phyloP scores from a whole-genome alignment of 306 rosid genomes.

The Citrullus mucosospermus region DNA sequence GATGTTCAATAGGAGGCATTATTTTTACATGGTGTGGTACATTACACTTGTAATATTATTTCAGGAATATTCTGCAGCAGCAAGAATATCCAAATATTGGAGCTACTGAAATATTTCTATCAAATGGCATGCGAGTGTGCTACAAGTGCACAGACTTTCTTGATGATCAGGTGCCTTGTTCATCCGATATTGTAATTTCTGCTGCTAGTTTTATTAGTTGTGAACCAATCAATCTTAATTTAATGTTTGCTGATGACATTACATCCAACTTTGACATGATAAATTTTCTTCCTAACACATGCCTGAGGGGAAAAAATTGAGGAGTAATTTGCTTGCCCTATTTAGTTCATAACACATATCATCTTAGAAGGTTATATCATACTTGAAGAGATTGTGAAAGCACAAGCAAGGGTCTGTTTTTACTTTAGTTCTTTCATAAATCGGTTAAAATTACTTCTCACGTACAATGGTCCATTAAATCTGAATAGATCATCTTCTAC shows the following conservation, averaged over 20 bases:
- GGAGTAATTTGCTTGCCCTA: neutral
- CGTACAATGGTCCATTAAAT: neutral
- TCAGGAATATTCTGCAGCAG: constrained; percentile 61
- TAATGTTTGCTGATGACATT: neutral
- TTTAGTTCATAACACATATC: neutral
- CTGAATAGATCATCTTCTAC: neutral
- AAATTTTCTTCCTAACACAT: neutral
- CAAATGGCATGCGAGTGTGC: constrained; percentile 92
- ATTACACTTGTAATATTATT: constrained; percentile 10
- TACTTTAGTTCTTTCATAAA: neutral
- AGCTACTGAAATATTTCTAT: constrained; percentile 71
- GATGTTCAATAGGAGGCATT: neutral
- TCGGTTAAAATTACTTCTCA: neutral
- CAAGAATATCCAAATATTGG: constrained; percentile 67
- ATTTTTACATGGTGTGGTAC: neutral
- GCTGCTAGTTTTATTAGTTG: neutral
- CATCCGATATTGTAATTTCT: constrained; percentile 11
- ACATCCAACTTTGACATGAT: neutral
- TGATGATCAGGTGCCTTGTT: constrained; percentile 69
- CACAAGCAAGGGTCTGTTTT: neutral
- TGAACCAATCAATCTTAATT: neutral
- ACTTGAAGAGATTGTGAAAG: neutral
- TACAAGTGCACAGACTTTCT: constrained; percentile 85
- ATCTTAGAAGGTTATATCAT: neutral
- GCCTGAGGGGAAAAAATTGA: neutral